These are phyloP conservation scores for Talaromyces sp. DNA, from an alignment of 2,329 filamentous ascomycete species.

Conservation along the genomic window DNA sequence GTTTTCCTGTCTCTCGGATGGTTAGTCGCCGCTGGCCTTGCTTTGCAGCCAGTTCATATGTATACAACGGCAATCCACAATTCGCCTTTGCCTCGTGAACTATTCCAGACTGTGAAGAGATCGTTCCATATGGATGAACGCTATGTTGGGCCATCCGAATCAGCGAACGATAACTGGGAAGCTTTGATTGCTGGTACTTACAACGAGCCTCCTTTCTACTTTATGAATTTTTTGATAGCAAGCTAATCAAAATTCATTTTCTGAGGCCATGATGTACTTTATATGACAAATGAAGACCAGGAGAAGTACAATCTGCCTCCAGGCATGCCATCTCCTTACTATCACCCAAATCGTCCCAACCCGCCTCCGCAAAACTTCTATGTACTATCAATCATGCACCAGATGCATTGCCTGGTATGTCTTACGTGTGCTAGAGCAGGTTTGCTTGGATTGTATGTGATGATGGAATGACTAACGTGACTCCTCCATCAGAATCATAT, in stretches of 20 bases:
- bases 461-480: neutral
- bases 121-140: neutral
- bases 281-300: neutral
- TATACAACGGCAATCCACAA: neutral
- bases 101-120: neutral
- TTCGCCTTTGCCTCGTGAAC: neutral
- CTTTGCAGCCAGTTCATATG: neutral
- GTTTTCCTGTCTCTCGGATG: neutral
- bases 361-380: neutral
- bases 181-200: neutral
- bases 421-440: neutral
- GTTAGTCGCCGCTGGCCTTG: neutral
- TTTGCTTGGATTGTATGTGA: neutral
- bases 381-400: neutral
- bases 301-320: neutral
- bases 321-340: neutral
- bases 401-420: conserved; percentile 1
- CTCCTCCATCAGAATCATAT: neutral
- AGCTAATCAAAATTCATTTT: neutral
- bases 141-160: neutral
- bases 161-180: neutral
- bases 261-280: neutral
- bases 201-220: neutral
- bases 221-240: neutral
- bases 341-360: neutral